A percentile compares a stretch with the other conserved stretches of the same genome.
phyloP scores from a whole-genome alignment of 2,329 filamentous ascomycete species.

The Colletotrichum melonis region DNA sequence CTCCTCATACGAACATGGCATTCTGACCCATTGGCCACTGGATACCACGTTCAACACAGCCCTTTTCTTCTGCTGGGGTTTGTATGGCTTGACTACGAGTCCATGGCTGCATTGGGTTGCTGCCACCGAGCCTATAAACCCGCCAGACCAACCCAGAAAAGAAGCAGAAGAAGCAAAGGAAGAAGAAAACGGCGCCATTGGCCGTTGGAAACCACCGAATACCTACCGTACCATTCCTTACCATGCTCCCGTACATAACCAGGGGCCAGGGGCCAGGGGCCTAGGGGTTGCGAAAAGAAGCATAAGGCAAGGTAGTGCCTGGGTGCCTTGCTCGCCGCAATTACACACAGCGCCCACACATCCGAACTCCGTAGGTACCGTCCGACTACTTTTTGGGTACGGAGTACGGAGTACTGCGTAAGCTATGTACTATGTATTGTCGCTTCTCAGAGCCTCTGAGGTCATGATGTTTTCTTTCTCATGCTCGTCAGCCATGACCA shows the following conservation, averaged over 20 bases:
- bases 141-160: background rate
- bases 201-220: background rate
- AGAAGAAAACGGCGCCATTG: background rate
- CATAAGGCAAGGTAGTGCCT: slow-evolving; percentile 20
- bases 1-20: no score
- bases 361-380: background rate
- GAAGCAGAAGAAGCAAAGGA: background rate
- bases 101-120: background rate
- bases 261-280: background rate
- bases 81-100: background rate
- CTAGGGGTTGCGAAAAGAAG: slow-evolving; percentile 28
- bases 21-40: no score
- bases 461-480: background rate
- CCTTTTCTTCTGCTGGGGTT: background rate
- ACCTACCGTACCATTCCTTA: background rate
- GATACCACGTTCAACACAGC: no score
- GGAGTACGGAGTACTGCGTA: no score
- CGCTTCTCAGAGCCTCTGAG: no score
- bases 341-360: background rate
- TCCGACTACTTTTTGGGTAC: background rate
- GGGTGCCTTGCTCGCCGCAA: background rate
- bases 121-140: background rate
- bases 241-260: no score
- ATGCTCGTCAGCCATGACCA: background rate
- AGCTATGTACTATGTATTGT: no score